Conservation (phyloP, 2,329 filamentous ascomycete genomes). For the Epichloe brachyelytri region DNA sequence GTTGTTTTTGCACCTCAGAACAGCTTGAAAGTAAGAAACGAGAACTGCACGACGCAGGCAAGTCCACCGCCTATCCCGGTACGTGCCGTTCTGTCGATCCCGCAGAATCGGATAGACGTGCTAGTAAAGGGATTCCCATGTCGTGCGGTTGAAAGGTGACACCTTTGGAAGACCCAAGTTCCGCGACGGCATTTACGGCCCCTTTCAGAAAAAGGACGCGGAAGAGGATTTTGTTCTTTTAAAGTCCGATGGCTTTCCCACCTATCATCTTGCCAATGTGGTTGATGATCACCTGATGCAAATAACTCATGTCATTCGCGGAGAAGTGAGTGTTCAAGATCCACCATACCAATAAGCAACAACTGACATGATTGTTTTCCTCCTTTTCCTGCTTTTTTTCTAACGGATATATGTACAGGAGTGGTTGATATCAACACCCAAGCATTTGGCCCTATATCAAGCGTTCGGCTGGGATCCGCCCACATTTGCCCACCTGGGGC, state of each 20-base stretch:
- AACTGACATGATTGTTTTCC: background rate
- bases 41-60: conserved; percentile 40
- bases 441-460: conserved; percentile 55
- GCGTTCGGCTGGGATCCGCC: conserved; percentile 65
- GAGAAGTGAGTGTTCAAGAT: conserved; percentile 42
- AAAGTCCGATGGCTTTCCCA: conserved; percentile 85
- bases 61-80: conserved; percentile 39
- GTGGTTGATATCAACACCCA: conserved; percentile 91
- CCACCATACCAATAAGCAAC: background rate
- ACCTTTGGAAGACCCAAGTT: conserved; percentile 45
- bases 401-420: conserved; percentile 37
- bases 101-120: conserved; percentile 58
- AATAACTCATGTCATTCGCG: conserved; percentile 90
- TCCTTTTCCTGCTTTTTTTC: too few species aligned
- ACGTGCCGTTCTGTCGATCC: conserved; percentile 56
- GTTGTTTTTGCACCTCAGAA: conserved; percentile 78
- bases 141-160: conserved; percentile 61
- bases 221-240: conserved; percentile 79
- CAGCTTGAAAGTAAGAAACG: conserved; percentile 55
- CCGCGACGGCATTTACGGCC: conserved; percentile 68
- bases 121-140: conserved; percentile 54
- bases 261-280: conserved; percentile 95
- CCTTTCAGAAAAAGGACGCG: conserved; percentile 39
- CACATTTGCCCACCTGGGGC: conserved; percentile 66
- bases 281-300: conserved; percentile 93